Evolutionary conservation across 1,284 basidiomycete genomes (phyloP).

Genomic region (Tilletia indica): DNA sequence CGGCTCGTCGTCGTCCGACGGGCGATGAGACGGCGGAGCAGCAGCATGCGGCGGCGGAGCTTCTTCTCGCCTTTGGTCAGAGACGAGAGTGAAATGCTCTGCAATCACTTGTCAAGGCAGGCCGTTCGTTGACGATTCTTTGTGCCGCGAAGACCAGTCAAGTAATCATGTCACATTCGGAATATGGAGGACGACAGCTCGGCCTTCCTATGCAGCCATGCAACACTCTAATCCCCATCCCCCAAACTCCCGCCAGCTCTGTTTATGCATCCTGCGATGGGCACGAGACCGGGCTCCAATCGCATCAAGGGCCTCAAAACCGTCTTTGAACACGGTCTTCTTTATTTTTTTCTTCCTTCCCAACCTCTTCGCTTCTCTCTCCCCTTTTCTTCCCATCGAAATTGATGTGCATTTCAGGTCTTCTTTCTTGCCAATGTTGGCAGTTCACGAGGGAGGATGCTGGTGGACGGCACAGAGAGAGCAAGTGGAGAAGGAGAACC

Average conservation of each 20-base stretch:
- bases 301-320: too few relatives aligned
- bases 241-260: too few relatives aligned
- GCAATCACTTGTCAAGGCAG: too few relatives aligned
- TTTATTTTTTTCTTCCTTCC: background rate
- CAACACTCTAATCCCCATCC: too few relatives aligned
- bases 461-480: background rate
- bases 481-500: background rate
- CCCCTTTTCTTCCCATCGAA: background rate
- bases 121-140: too few relatives aligned
- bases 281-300: too few relatives aligned
- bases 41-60: slow-evolving; percentile 11
- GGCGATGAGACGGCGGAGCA: background rate
- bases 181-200: too few relatives aligned
- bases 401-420: background rate
- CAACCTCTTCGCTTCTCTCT: background rate
- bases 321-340: background rate
- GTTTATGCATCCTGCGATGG: too few relatives aligned
- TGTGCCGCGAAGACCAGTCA: too few relatives aligned
- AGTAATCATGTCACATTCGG: too few relatives aligned
- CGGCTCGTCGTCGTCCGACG: background rate
- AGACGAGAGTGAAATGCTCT: background rate
- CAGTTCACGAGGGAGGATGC: background rate
- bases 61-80: slow-evolving; percentile 11
- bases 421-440: too few relatives aligned
- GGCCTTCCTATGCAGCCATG: too few relatives aligned